Evolutionary conservation across 1,284 basidiomycete species (phyloP), one percentile per base, ranked within the genome.

Genomic region (Paramarasmius palmivorus): DNA sequence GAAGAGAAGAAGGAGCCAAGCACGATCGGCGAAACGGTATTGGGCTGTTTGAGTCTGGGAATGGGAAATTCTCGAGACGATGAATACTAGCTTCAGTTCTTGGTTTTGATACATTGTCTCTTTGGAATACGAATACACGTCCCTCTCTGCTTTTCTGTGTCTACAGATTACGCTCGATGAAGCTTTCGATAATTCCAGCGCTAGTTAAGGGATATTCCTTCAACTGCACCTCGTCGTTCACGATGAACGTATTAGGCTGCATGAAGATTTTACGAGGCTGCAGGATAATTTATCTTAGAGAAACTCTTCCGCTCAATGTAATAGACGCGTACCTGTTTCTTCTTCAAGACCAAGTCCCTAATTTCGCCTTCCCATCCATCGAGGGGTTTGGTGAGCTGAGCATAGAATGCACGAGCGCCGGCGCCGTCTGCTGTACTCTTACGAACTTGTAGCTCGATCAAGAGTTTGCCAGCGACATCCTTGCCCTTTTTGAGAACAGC

Each of bases 221-320:
- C 56, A 93, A 70, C 57, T 83, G 70, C 29, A 90, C 87, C 60
- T 88, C 81, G 29, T 73, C 85, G 55, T 83, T 70, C 47, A 78
- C 76, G 44, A 92, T 60, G 60, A 86, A 73, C 8, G 90, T 91
- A 63, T 88, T 92, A 6, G 90, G 88, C 66, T 93, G 86, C 22
- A 90, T 84, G 68, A 93, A 89, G 32, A 92, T 79, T 68, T 92
- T 93, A 50, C 91, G 80, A 14, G 91, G 87, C 83, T 90, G 57
- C 53, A 56, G 37, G 56, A 12, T 37, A n/a, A 49, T 40, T 44
- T 37, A 37, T 22, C 3, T 52, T 29, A 57, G 35, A 49, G 50
- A 26, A 40, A 15, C 15, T 4, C 26, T 1, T 4, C 29, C 32
- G 36, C 40, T 50, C 19, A 54, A 39, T n/a, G 54, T 25, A 49